Conservation (phyloP, 805 yeast species). For the Saccharomycopsis selenospora region DNA sequence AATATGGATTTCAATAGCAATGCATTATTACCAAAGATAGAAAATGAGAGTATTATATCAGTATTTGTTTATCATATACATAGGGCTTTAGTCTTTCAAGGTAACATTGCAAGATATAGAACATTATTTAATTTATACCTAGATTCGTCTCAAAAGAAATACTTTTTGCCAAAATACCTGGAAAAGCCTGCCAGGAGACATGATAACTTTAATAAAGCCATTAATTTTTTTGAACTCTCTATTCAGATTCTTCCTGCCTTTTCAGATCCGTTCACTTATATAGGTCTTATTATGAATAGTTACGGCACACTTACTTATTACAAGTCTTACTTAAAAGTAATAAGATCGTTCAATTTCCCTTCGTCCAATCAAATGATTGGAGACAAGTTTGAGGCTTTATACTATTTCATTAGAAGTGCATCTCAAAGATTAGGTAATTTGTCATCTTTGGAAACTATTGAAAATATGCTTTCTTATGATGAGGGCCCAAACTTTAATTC, state of each 20-base stretch:
- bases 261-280: slow-evolving; percentile 11
- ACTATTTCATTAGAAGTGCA: slow-evolving; percentile 7
- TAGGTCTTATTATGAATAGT: slow-evolving; percentile 15
- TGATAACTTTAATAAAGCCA: slow-evolving; percentile 10
- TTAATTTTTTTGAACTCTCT: slow-evolving; percentile 7
- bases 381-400: slow-evolving; percentile 17
- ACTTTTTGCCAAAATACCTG: neutral
- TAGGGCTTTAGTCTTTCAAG: slow-evolving; percentile 13
- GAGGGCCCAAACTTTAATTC: neutral
- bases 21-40: neutral
- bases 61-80: slow-evolving; percentile 7
- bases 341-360: slow-evolving; percentile 7
- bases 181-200: slow-evolving; percentile 1
- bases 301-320: slow-evolving; percentile 8
- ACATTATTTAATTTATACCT: slow-evolving; percentile 9
- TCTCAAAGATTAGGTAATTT: slow-evolving; percentile 3
- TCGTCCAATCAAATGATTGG: slow-evolving; percentile 1
- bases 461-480: neutral
- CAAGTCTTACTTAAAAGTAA: neutral
- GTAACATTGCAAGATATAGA: slow-evolving; percentile 11
- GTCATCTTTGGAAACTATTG: neutral
- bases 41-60: neutral
- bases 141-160: slow-evolving; percentile 6
- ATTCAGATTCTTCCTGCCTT: slow-evolving; percentile 8
- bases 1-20: neutral